These are phyloP conservation scores for Cryptococcus sp. DNA, from an alignment of 1,284 basidiomycete species.

Conservation along the genomic window DNA sequence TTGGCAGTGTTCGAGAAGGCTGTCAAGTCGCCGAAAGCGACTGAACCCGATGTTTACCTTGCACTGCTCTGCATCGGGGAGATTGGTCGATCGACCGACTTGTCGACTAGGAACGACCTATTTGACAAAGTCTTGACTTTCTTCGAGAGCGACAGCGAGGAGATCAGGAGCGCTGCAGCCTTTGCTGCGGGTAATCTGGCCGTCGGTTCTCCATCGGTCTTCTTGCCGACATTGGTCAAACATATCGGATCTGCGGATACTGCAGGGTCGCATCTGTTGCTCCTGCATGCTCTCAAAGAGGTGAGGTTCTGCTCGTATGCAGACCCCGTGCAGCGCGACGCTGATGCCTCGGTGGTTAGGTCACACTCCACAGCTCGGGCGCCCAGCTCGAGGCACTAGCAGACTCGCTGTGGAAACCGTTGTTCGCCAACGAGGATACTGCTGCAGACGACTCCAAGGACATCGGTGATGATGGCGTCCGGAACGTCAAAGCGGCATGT, in stretches of 20 bases:
- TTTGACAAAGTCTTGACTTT: conserved; percentile 72
- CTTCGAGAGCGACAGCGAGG: conserved; percentile 77
- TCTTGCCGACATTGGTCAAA: conserved; percentile 81
- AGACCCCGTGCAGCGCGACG: background rate
- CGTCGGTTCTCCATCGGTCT: conserved; percentile 81
- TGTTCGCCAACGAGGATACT: conserved; percentile 72
- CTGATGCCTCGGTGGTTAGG: conserved; percentile 55
- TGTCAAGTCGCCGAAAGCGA: conserved; percentile 69
- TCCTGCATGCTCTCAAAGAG: conserved; percentile 92
- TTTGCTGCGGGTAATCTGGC: conserved; percentile 95
- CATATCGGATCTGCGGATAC: conserved; percentile 68
- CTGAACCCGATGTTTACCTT: conserved; percentile 69
- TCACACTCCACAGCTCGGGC: conserved; percentile 85
- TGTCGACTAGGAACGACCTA: conserved; percentile 72
- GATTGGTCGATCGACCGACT: conserved; percentile 81
- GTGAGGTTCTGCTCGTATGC: conserved; percentile 50
- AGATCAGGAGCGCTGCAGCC: conserved; percentile 81
- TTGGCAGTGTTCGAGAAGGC: conserved; percentile 78
- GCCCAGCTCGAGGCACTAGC: conserved; percentile 81
- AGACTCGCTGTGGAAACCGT: conserved; percentile 83
- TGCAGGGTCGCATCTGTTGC: conserved; percentile 75
- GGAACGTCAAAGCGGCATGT: conserved; percentile 95
- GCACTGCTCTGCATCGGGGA: conserved; percentile 86
- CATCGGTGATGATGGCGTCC: conserved; percentile 82
- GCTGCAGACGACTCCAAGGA: conserved; percentile 17